A percentile compares a stretch with the other conserved stretches of the same genome.
phyloP scores from a whole-genome alignment of 2,329 filamentous ascomycete genomes.

The Colletotrichum endophyticum region DNA sequence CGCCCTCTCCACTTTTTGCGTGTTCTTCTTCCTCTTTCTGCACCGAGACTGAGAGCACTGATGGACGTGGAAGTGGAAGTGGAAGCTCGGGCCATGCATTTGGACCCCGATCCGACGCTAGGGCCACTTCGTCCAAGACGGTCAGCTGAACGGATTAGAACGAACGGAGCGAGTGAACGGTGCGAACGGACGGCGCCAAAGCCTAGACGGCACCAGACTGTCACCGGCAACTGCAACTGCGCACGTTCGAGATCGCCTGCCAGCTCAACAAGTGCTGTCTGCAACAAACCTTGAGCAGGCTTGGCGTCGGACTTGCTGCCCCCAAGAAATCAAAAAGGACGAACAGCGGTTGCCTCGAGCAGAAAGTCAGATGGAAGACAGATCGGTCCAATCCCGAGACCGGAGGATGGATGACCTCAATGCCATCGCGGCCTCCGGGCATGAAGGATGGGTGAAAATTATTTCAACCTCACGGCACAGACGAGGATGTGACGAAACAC shows the following conservation, averaged over 20 bases:
- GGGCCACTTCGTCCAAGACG: neutral
- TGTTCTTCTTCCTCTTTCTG: neutral
- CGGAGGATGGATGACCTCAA: slow-evolving; percentile 11
- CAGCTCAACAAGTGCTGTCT: slow-evolving; percentile 4
- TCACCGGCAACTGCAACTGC: neutral
- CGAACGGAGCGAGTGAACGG: neutral
- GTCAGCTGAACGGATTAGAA: slow-evolving; percentile 1
- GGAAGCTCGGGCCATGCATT: neutral
- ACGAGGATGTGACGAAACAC: slow-evolving; percentile 13
- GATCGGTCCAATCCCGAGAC: neutral
- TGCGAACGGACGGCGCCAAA: neutral
- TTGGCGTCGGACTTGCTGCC: neutral
- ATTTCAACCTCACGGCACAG: slow-evolving; percentile 2
- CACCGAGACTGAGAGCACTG: neutral
- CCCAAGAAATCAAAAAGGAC: neutral
- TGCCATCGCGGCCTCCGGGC: neutral
- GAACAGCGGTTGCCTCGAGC: neutral
- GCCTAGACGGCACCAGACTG: neutral
- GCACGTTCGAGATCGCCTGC: neutral
- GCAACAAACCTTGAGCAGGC: neutral
- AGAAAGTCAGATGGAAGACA: neutral
- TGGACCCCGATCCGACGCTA: slow-evolving; percentile 12
- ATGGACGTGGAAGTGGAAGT: neutral
- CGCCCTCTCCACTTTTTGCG: neutral
- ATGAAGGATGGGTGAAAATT: slow-evolving; percentile 4